Evolutionary conservation across 768 basidiomycete species (phyloP), one percentile per base, ranked within the genome.

Genomic region (Stropharia rugosoannulata): DNA sequence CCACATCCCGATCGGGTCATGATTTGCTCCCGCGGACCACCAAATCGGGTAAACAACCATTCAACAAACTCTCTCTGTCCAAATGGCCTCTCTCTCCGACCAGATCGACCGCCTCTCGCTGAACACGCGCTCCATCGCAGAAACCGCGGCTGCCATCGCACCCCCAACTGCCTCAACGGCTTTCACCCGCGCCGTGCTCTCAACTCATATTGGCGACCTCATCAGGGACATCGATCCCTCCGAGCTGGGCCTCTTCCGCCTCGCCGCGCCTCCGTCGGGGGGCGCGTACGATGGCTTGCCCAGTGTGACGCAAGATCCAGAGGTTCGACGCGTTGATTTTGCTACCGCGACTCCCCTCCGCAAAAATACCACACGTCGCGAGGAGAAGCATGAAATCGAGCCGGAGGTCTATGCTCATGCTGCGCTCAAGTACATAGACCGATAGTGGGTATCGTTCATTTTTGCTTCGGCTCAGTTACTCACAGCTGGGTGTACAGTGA

Each of bases 211-310:
- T 8, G 85, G 85, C 41, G 86, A 91, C 63, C 82, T 92, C 58
- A 89, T 91, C 57, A 88, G 90, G 63, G 90, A 92, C 63, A 76
- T 86, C 57, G 89, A 92, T 60, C 75, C 85, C 8, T 83, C 89
- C 5, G 90, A 93, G 64, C 78, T 90, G 25, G 90, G 90, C 37
- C 82, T 93, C 22, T 91, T 92, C 71, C 83, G 79, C 6, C 77
- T 90, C 49, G 73, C 80, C 2, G 65, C 70, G 66, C 39, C 63
- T 54, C 32, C 68, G 62, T 18, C 55, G 35, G 50, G 58, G 55
- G 50, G 54, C 16, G 51, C 63, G 16, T 70, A 68, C 25, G 70
- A 70, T 10, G 70, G 64, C 35, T 76, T 76, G 32, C 63, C 67
- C 0, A 63, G 76, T 2, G 67, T 68, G 38, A 42, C 54, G 1